Evolutionary conservation across 257 asterid species (phyloP).

Genomic region (Plantago elongata): DNA sequence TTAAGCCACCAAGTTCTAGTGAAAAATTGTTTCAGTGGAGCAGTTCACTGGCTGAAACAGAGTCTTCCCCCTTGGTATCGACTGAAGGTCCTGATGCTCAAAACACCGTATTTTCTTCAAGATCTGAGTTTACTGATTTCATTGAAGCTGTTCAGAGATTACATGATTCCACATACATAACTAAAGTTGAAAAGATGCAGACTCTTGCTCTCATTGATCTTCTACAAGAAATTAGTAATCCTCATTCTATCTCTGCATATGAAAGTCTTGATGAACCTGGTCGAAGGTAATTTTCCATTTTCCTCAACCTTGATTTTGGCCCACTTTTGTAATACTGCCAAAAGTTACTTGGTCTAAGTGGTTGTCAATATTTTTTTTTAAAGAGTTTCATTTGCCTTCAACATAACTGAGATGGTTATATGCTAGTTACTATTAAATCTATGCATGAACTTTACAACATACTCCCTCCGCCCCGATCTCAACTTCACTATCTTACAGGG

Average conservation of each 20-base stretch:
- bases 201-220: conserved; percentile 63
- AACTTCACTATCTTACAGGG: too few relatives aligned
- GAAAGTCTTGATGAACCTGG: conserved; percentile 96
- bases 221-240: conserved; percentile 65
- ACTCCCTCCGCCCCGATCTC: too few relatives aligned
- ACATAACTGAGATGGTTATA: too few relatives aligned
- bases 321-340: background rate
- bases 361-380: too few relatives aligned
- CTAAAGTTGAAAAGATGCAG: conserved; percentile 66
- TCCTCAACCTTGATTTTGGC: conserved; percentile 5
- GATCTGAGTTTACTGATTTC: conserved; percentile 57
- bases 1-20: conserved; percentile 40
- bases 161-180: conserved; percentile 34
- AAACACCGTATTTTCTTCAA: conserved; percentile 34
- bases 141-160: conserved; percentile 55
- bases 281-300: conserved; percentile 48
- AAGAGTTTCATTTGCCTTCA: too few relatives aligned
- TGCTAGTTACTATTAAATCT: too few relatives aligned
- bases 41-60: conserved; percentile 49
- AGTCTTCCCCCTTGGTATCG: conserved; percentile 32
- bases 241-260: conserved; percentile 61
- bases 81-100: conserved; percentile 39
- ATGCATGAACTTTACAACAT: too few relatives aligned
- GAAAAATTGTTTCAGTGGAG: conserved; percentile 63
- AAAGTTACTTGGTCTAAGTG: too few relatives aligned